These are phyloP conservation scores for Plasmodium fragile DNA, from an alignment of 169 alveolate genomes.

Conservation along the genomic window DNA sequence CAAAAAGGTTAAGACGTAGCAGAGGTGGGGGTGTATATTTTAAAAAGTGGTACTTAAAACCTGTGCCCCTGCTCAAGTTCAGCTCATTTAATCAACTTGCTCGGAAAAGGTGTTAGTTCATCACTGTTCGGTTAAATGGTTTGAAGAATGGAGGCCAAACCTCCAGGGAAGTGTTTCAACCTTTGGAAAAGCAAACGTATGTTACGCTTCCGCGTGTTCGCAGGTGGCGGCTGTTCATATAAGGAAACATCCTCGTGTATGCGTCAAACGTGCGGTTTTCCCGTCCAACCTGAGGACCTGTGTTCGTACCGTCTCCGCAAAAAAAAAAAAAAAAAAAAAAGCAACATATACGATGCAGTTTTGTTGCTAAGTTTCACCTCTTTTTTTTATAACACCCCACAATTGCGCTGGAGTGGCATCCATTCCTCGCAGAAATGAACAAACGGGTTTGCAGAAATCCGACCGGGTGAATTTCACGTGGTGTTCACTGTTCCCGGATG, in stretches of 20 bases:
- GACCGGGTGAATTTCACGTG: neutral
- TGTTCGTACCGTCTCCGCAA: neutral
- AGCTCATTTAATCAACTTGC: neutral
- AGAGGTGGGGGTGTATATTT: neutral
- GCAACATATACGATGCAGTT: neutral
- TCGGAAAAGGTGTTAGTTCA: neutral
- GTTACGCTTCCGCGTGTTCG: neutral
- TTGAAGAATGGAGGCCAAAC: neutral
- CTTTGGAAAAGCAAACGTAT: neutral
- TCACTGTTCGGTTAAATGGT: neutral
- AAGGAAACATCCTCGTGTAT: neutral
- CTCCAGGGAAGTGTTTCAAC: neutral
- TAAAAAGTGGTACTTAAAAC: neutral
- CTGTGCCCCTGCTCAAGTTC: neutral
- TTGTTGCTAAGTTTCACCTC: neutral
- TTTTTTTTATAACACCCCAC: neutral
- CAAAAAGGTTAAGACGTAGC: neutral
- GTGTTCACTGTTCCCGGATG: neutral
- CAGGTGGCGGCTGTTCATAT: neutral
- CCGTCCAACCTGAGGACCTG: neutral
- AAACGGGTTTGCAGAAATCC: neutral
- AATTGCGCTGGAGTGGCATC: neutral
- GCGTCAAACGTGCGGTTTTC: slow-evolving; percentile 1
- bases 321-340: neutral
- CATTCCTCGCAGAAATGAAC: neutral